Evolutionary conservation across 305 asterid species (phyloP), one percentile per base, ranked within the genome.

Genomic region (Fraxinus platypoda): DNA sequence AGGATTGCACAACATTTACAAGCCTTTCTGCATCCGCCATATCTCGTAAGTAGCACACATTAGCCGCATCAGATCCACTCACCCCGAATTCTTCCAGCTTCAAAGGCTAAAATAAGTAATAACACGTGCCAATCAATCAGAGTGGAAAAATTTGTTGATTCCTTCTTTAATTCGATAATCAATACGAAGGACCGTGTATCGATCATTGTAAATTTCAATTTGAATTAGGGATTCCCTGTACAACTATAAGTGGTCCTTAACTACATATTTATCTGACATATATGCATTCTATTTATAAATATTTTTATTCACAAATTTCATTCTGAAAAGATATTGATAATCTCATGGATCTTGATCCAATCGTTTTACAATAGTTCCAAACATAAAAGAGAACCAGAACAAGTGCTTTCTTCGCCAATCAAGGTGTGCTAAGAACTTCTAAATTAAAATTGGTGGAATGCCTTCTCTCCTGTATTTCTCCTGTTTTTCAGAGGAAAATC

Each of bases 31-130:
- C 97, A 86, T 94, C 97, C 82, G 90, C 90, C 89, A 93, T 85
- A 81, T 94, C 90, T 74, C 97, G 86, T 74, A 92, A 87, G 86
- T 94, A 93, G 87, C 98, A 94, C 68, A 93, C 95, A 79, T 93
- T 92, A 79, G 89, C 88, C 52, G 95, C 97, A 81, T 92, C 95
- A 62, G 92, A 93, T 80, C 91, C 93, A 81, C 79, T 84, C 85
- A 93, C 97, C 79, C 98, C 98, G 77, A 93, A 92, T 89, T 94
- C 98, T 88, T 93, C 98, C 74, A 94, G 93, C 92, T 88, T 94
- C 89, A 93, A 89, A 41, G 98, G 93, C 97, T 94, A 84, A 49
- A 82, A 15, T 49, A 15, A 49, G 21, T 15, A 75, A 59, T 70
- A 77, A 12, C 9, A 81, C 71, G 80, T 80, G 82, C 76, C 71